Evolutionary conservation across 2,329 filamentous ascomycete genomes (phyloP), one percentile per base, ranked within the genome.

Genomic region (Coniochaeta sp.): DNA sequence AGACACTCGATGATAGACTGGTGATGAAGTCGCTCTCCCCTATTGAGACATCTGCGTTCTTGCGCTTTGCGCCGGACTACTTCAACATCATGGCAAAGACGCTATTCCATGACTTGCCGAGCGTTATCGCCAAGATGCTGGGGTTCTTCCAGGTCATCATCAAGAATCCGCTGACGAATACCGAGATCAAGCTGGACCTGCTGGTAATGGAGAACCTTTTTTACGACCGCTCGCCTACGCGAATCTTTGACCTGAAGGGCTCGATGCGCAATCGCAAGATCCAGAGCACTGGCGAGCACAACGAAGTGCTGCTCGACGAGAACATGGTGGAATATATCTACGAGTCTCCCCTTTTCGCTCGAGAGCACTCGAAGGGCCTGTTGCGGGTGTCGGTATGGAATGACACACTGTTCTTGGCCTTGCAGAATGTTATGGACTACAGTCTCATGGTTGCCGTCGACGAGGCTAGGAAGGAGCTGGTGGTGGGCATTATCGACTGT

Each of bases 271-370:
- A 99, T 75, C 91, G 95, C 69, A 97, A 96, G 72, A 96, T 98
- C 54, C 89, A 98, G 70, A 91, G 89, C 30, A 99, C 95, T 0
- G 96, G 95, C 58, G 91, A 98, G 74, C 90, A 93, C 65, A 95
- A 98, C 66, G 95, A 99, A 74, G 95, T 99, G 3, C 83, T 99
- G 3, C 82, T 99, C 1, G 95, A 99, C 70, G 96, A 99, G 71
- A 99, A 99, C 74, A 95, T 99, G 83, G 95, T 99, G 10, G 96
- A 99, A 72, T 98, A 96, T 72, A 98, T 99, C 64, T 99, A 96
- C 68, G 95, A 99, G 72, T 96, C 91, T 1, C 96, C 95, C 0
- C 82, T 99, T 17, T 99, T 99, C 72, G 89, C 93, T 10, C 87
- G 96, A 55, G 95, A 99, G 73, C 93, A 99, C 74, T 93, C 91